Evolutionary conservation across 2,329 filamentous ascomycete species (phyloP).

Genomic region (Seiridium cupressi): DNA sequence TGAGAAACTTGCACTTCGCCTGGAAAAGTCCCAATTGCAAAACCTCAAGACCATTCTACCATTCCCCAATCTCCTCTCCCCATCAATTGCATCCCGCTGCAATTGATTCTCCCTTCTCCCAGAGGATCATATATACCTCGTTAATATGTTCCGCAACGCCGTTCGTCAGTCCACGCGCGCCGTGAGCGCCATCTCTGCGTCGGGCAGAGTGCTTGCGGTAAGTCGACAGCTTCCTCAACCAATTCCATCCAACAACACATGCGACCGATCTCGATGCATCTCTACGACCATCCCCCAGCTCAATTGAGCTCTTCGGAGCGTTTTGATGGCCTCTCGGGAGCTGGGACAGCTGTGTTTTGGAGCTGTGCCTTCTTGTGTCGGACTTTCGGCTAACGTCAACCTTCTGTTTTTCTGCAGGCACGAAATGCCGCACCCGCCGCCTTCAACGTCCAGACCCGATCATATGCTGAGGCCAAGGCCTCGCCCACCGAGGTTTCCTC

Average conservation of each 20-base stretch:
- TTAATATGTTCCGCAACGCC: constrained; percentile 95
- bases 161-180: constrained; percentile 95
- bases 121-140: constrained; percentile 51
- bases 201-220: constrained; percentile 91
- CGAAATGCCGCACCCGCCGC: constrained; percentile 82
- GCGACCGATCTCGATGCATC: constrained; percentile 35
- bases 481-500: constrained; percentile 97
- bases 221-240: constrained; percentile 50
- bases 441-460: constrained; percentile 75
- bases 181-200: constrained; percentile 89
- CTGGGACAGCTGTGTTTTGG: constrained; percentile 34
- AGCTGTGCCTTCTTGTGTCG: constrained; percentile 23
- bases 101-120: constrained; percentile 57
- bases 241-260: constrained; percentile 45
- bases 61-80: constrained; percentile 59
- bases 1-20: constrained; percentile 9
- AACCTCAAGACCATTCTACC: constrained; percentile 45
- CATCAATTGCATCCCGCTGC: constrained; percentile 46
- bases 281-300: constrained; percentile 25
- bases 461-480: constrained; percentile 88
- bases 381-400: constrained; percentile 16
- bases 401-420: constrained; percentile 62
- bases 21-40: constrained; percentile 9
- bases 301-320: constrained; percentile 35
- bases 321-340: constrained; percentile 26